Base-by-base conservation (phyloP, 495 filamentous ascomycete species). In the Echria macrotheca region DNA sequence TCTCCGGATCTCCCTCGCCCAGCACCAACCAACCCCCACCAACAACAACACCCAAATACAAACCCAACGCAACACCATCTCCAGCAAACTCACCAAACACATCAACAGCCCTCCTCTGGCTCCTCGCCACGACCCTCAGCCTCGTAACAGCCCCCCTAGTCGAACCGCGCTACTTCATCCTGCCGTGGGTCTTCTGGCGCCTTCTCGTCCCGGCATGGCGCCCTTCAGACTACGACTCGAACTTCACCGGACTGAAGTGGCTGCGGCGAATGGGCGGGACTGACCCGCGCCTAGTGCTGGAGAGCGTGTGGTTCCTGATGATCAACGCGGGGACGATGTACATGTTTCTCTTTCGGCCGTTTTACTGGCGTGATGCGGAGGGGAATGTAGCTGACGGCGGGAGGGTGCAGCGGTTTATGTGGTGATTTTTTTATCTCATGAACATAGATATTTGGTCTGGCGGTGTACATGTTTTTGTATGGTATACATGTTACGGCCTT, bases 181-280 rank as follows among this genome's bases (percentile, higher is more conserved):
- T 95, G 2, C 91, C 91, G 0, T 98, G 93, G 93, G 79, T 96
- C 22, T 80, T 96, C 60, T 98, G 89, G 87, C 75, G 94, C 7
- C 67, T 96, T 10, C 81, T 95, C 64, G 66, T 96, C 0, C 86
- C 85, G 5, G 56, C 67, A 11, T 60, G 46, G 70, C 18, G 19
- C 9, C 35, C 46, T 3, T 8, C 35, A 1, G 11, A 14, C 7
- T 14, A 23, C 6, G 18, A 69, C 25, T 8, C 11, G 24, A 29
- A 51, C 38, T 11, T 40, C 43, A 31, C 24, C 19, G 29, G 48
- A 9, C 29, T 59, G 33, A 41, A 52, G 31, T 36, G 59, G 49
- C 11, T 57, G 26, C 32, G 26, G 38, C 40, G 19, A 8, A 6
- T 58, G 11, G 17, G 36, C 29, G 17, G 53, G 7, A n/a, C n/a